A percentile compares a stretch with the other conserved stretches of the same genome.
These are phyloP conservation scores for Nepenthes mirabilis DNA, from an alignment of 148 eudicot species.

Conservation along the genomic window DNA sequence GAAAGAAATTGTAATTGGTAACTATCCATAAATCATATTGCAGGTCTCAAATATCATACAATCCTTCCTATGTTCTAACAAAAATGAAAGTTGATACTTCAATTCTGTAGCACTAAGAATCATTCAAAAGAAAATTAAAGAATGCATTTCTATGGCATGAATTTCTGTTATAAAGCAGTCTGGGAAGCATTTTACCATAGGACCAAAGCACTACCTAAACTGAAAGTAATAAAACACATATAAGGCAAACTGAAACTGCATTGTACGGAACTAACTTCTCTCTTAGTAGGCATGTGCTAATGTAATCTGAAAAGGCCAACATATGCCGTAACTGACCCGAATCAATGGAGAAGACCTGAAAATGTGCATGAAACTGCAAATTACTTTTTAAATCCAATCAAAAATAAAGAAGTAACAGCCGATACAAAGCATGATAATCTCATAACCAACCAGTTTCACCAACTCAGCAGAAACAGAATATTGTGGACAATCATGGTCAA, in stretches of 20 bases:
- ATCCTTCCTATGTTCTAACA: too few species aligned
- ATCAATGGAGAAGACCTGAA: slow-evolving; percentile 57
- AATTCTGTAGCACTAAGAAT: too few species aligned
- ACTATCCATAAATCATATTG: too few species aligned
- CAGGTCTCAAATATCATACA: too few species aligned
- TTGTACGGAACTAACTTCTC: slow-evolving; percentile 45
- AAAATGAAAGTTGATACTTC: too few species aligned
- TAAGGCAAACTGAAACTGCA: slow-evolving; percentile 2
- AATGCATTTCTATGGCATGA: too few species aligned
- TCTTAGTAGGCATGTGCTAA: slow-evolving; percentile 53
- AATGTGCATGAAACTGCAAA: slow-evolving; percentile 1
- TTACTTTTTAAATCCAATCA: not conserved
- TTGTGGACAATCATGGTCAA: slow-evolving; percentile 67
- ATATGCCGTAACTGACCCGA: slow-evolving; percentile 61
- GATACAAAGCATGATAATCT: slow-evolving; percentile 3
- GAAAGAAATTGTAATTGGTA: too few species aligned
- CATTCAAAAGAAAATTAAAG: too few species aligned
- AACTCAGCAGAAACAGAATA: slow-evolving; percentile 52
- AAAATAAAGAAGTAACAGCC: not conserved
- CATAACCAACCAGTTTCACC: slow-evolving; percentile 43
- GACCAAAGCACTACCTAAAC: too few species aligned
- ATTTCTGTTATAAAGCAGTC: too few species aligned
- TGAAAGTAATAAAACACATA: not conserved
- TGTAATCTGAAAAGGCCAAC: slow-evolving; percentile 50
- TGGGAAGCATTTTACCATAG: too few species aligned